Evolutionary conservation across 441 rosid species (phyloP), one percentile per base, ranked within the genome.

Genomic region (Pelargonium cotyledonis): DNA sequence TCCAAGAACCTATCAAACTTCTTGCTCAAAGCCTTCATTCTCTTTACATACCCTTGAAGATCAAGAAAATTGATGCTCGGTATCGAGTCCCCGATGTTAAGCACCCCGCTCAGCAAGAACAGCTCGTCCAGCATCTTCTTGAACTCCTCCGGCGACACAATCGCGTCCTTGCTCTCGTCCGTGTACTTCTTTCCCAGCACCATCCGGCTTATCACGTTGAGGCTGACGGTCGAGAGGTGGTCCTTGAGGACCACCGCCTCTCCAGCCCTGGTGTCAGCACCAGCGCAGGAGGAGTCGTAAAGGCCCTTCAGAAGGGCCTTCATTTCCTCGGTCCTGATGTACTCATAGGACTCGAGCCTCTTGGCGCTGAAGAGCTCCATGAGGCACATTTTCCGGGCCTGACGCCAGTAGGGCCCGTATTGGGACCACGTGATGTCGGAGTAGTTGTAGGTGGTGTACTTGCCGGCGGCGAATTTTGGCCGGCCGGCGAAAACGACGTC

Each of bases 311-410:
- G 15, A 31, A 83, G 67, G 4, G 67, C 58, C 11, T 64, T 29
- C 62, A 72, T 43, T 46, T 86, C 85, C 76, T 82, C 81, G 2
- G 66, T 77, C 41, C 86, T 63, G 12, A 82, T 84, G 31, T 75
- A 82, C 79, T 77, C 85, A 8, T 7, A 86, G 2, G 81, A 84
- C 16, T 80, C 79, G 0, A 84, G 77, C 53, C 85, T 79, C 60
- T 73, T 80, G 0, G 75, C 64, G 65, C 76, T 81, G 51, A 83
- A 76, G 2, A 83, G 67, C 61, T 77, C 63, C 0, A 35, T 43
- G 6, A 68, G 66, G 72, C 8, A 79, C 41, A 81, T 72, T 60
- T 76, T 81, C 2, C 83, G 80, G 4, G 73, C 76, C 43, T 80
- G 81, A 12, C 81, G 78, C 84, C 82, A 79, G 38, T 83, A 78